Conservation (phyloP, 2,329 filamentous ascomycete genomes). For the Ceratocystiopsis sp. region DNA sequence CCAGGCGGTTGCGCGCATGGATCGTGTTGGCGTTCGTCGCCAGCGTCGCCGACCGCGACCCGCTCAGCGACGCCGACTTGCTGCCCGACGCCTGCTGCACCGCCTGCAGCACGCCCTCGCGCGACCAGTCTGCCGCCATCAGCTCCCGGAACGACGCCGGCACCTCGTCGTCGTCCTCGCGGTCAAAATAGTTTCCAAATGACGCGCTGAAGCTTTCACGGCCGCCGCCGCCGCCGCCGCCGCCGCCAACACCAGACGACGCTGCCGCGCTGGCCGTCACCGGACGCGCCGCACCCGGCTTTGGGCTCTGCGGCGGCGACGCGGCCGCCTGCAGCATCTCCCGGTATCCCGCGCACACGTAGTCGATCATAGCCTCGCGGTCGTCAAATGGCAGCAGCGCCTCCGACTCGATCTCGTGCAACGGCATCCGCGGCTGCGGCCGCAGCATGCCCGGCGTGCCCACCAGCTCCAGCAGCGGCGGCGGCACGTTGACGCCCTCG, state of each 20-base stretch:
- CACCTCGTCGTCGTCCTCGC: slow-evolving; percentile 34
- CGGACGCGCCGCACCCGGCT: too few relatives aligned
- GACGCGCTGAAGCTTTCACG: background rate
- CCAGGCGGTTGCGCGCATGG: slow-evolving; percentile 32
- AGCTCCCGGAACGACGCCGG: slow-evolving; percentile 53
- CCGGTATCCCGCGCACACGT: slow-evolving; percentile 56
- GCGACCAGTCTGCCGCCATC: slow-evolving; percentile 66
- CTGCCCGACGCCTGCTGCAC: slow-evolving; percentile 43
- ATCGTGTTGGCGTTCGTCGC: slow-evolving; percentile 18
- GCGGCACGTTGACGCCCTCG: slow-evolving; percentile 53
- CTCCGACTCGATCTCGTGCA: slow-evolving; percentile 41
- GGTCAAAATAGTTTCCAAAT: slow-evolving; percentile 8
- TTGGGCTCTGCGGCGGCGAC: slow-evolving; percentile 52
- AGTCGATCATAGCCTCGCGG: slow-evolving; percentile 52
- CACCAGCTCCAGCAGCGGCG: slow-evolving; percentile 45
- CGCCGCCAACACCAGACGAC: slow-evolving; percentile 40
- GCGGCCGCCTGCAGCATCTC: slow-evolving; percentile 20
- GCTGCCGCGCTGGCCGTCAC: too few relatives aligned
- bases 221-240: slow-evolving; percentile 23
- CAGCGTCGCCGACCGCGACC: slow-evolving; percentile 51
- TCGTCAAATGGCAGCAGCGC: slow-evolving; percentile 61
- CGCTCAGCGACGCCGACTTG: slow-evolving; percentile 57
- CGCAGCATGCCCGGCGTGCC: slow-evolving; percentile 30
- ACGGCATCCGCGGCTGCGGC: slow-evolving; percentile 27
- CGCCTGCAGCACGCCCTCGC: slow-evolving; percentile 52